phyloP scores from a whole-genome alignment of 202 grass and related monocot species.

The Brachypodium distachyon region DNA sequence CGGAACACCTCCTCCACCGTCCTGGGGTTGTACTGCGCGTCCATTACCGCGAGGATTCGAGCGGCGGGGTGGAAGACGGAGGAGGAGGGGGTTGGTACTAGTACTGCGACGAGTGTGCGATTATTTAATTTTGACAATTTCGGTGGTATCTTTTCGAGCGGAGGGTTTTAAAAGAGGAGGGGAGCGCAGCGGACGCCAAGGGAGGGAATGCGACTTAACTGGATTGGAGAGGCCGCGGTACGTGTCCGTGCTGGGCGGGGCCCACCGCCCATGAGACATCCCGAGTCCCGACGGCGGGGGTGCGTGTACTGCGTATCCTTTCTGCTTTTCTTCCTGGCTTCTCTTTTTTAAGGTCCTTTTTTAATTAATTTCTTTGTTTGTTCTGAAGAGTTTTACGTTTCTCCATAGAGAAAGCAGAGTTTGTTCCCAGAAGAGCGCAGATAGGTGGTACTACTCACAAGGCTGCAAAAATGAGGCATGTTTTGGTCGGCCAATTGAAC shows the following conservation, averaged over 20 bases:
- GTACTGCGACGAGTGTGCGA: not conserved
- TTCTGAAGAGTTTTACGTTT: too few species aligned
- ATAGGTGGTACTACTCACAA: too few species aligned
- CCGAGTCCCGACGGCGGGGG: not conserved
- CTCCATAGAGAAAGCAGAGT: not conserved
- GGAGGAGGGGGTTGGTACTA: not conserved
- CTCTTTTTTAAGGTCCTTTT: not conserved
- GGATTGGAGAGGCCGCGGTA: conserved; percentile 34
- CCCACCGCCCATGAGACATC: not conserved
- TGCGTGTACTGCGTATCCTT: too few species aligned
- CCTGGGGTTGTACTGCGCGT: conserved; percentile 61
- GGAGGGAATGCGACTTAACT: conserved; percentile 29
- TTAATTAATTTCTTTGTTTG: not conserved
- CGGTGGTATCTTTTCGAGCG: not conserved
- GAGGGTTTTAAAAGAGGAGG: conserved; percentile 25
- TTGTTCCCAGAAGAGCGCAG: too few species aligned
- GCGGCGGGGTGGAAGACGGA: not conserved
- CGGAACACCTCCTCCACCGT: conserved; percentile 94
- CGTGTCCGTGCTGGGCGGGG: conserved; percentile 25
- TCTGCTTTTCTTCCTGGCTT: not conserved
- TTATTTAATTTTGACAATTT: conserved; percentile 9
- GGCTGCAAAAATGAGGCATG: too few species aligned
- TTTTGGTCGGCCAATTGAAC: too few species aligned
- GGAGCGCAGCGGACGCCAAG: conserved; percentile 43
- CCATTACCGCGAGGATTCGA: conserved; percentile 39